Evolutionary conservation across 2,329 filamentous ascomycete genomes (phyloP).

Genomic region (Curvularia hawaiiensis): DNA sequence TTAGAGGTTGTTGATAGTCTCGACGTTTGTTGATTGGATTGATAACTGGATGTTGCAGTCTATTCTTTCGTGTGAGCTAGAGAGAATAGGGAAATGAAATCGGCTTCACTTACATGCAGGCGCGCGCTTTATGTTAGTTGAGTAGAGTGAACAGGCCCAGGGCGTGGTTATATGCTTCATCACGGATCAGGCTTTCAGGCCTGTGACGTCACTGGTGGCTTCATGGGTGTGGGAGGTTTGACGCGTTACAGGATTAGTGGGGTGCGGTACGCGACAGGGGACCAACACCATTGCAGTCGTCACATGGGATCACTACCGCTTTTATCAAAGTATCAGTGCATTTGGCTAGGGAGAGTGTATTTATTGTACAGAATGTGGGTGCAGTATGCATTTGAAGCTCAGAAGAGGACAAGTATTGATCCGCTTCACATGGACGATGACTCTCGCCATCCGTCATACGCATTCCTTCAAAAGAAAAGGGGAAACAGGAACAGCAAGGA

Average conservation of each 20-base stretch:
- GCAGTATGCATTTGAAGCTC: not conserved
- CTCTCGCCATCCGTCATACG: not conserved
- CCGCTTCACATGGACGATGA: not conserved
- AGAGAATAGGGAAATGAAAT: not conserved
- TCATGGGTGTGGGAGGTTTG: constrained; percentile 6
- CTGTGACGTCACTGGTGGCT: constrained; percentile 12
- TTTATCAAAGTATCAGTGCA: not conserved
- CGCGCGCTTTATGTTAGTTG: constrained; percentile 7
- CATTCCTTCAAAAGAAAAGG: not conserved
- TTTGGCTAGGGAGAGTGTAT: no score
- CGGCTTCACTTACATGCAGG: not conserved
- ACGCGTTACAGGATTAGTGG: constrained; percentile 10
- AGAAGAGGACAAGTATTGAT: not conserved
- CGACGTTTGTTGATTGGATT: not conserved
- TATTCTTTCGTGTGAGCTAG: not conserved
- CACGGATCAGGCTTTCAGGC: constrained; percentile 11
- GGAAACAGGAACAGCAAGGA: not conserved
- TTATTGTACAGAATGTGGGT: not conserved
- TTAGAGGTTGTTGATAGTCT: not conserved
- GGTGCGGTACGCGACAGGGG: constrained; percentile 6
- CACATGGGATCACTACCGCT: not conserved
- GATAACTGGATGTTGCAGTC: not conserved
- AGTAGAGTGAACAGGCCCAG: not conserved
- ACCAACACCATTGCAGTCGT: constrained; percentile 2
- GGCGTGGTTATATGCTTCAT: constrained; percentile 3